Evolutionary conservation across 1,284 basidiomycete species (phyloP).

Genomic region (Tilletia horrida): DNA sequence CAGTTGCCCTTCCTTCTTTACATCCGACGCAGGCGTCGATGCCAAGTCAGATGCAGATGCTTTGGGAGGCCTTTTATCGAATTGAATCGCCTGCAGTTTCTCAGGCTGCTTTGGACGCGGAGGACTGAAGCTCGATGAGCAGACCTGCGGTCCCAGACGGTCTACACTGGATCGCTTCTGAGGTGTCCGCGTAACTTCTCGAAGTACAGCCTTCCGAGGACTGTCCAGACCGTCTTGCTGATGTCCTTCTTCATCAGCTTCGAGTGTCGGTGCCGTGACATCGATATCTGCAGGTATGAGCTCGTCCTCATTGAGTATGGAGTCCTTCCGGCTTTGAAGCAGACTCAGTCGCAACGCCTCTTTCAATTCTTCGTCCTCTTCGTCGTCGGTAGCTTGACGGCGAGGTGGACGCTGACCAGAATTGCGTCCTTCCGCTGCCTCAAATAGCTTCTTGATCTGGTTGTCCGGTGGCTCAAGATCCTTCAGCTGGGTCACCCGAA

Average conservation of each 20-base stretch:
- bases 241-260: not conserved
- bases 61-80: not conserved
- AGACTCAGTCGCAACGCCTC: constrained; percentile 8
- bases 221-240: not conserved
- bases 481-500: constrained; percentile 38
- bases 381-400: not conserved
- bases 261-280: not conserved
- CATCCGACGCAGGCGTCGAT: not conserved
- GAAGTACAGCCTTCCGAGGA: not conserved
- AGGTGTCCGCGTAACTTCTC: not conserved
- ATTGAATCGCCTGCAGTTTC: constrained; percentile 2
- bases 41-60: not conserved
- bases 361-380: constrained; percentile 4
- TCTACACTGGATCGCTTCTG: not conserved
- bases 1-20: not conserved
- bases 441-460: constrained; percentile 15
- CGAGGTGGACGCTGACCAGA: not conserved
- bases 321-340: not conserved
- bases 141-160: not conserved
- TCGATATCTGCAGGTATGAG: not conserved
- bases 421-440: constrained; percentile 5
- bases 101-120: constrained; percentile 7
- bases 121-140: constrained; percentile 9
- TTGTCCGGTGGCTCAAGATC: constrained; percentile 32
- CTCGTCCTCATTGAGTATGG: not conserved